A percentile compares a stretch with the other conserved stretches of the same genome.
Evolutionary conservation across 202 grass and related monocot genomes (phyloP).

Genomic region (Zizania palustris): DNA sequence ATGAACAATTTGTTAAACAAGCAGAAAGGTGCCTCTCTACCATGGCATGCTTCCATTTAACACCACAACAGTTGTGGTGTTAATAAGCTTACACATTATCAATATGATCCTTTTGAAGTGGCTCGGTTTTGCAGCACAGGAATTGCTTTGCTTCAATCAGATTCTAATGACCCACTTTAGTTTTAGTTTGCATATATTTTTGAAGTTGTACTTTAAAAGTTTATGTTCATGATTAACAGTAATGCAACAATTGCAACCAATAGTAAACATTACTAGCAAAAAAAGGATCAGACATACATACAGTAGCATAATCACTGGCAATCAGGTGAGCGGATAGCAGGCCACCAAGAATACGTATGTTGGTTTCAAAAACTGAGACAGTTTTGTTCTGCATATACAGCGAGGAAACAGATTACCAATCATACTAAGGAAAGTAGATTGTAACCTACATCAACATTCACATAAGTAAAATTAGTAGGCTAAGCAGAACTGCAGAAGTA

Average conservation of each 20-base stretch:
- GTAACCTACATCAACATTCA: background rate
- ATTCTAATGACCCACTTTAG: background rate
- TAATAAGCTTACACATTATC: slow-evolving; percentile 5
- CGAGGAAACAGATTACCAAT: slow-evolving; percentile 32
- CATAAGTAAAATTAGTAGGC: slow-evolving; percentile 19
- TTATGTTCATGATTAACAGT: background rate
- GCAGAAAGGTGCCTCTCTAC: background rate
- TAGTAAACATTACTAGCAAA: slow-evolving; percentile 30
- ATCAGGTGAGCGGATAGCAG: slow-evolving; percentile 90
- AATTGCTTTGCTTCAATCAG: background rate
- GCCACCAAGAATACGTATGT: slow-evolving; percentile 90
- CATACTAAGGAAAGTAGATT: background rate
- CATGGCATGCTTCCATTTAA: background rate
- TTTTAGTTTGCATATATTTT: slow-evolving; percentile 1
- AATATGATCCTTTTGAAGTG: slow-evolving; percentile 2
- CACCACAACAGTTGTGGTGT: background rate
- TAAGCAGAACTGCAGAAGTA: slow-evolving; percentile 8
- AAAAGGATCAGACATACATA: slow-evolving; percentile 44
- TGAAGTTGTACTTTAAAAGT: slow-evolving; percentile 21
- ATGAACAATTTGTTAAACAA: background rate
- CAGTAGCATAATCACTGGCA: slow-evolving; percentile 92
- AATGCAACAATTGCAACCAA: background rate
- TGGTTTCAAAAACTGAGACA: slow-evolving; percentile 97
- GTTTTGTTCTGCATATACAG: slow-evolving; percentile 80
- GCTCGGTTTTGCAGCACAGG: background rate